Percentiles rank a stretch among this genome's conserved stretches.
Conservation (phyloP, 31 red algal species). For the Porphyra umbilicalis region DNA sequence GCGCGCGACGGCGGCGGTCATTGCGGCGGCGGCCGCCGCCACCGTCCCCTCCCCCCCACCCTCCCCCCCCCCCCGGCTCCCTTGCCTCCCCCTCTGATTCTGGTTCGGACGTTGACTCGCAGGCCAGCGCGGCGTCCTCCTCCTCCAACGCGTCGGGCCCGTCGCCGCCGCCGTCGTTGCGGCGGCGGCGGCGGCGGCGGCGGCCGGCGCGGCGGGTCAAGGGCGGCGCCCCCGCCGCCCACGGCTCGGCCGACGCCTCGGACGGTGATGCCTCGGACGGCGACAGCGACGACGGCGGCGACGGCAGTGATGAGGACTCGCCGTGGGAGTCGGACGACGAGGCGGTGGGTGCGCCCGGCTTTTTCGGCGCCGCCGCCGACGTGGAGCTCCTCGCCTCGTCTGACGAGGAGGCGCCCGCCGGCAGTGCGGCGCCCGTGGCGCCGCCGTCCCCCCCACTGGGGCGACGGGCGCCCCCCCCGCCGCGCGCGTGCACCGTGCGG, state of each 20-base stretch:
- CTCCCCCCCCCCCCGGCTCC: neutral
- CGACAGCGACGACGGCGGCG: neutral
- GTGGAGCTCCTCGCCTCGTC: neutral
- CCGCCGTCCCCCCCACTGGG: neutral
- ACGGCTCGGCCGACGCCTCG: neutral
- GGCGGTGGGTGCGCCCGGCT: neutral
- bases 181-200: no score
- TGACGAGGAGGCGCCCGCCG: neutral
- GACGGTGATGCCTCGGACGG: neutral
- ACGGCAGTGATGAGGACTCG: neutral
- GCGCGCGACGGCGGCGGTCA: no score
- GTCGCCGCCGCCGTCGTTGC: no score
- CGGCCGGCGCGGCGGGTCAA: no score
- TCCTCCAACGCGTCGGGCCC: neutral
- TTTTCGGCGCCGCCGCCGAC: neutral
- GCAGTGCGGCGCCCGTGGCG: neutral
- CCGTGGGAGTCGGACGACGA: neutral
- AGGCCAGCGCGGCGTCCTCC: neutral
- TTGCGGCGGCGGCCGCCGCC: neutral
- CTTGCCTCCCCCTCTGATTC: neutral
- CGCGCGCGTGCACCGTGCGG: neutral
- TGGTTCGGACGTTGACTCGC: neutral
- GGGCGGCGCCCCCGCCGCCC: neutral
- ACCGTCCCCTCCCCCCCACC: neutral
- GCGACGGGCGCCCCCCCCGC: neutral